These are phyloP conservation scores for Pythium dissotocum DNA, from an alignment of 352 stramenopile genomes.

Conservation along the genomic window DNA sequence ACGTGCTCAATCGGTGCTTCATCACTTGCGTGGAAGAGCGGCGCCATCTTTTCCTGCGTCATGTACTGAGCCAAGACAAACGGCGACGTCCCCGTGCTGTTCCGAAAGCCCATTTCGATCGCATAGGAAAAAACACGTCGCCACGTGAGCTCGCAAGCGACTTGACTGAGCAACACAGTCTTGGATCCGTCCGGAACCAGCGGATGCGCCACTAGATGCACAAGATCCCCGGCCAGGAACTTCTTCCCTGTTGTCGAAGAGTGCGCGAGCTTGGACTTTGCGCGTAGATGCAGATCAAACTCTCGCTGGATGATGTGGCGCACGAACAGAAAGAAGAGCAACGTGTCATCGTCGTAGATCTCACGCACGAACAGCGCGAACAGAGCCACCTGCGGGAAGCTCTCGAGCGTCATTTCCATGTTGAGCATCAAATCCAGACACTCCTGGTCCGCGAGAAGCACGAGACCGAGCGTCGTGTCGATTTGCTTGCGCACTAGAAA, in stretches of 20 bases:
- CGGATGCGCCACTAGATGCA: conserved; percentile 33
- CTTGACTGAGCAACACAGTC: conserved; percentile 40
- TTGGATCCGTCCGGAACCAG: conserved; percentile 63
- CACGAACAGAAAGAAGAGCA: conserved; percentile 66
- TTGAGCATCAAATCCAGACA: conserved; percentile 74
- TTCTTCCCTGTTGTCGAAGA: conserved; percentile 45
- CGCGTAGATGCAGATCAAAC: conserved; percentile 53
- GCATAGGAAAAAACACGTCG: conserved; percentile 40
- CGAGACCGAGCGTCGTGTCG: conserved; percentile 48
- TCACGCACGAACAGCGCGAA: conserved; percentile 74
- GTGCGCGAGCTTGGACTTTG: conserved; percentile 63
- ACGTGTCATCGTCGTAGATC: conserved; percentile 59
- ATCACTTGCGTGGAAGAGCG: conserved; percentile 19
- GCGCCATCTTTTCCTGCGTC: conserved; percentile 33
- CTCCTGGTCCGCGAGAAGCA: conserved; percentile 66
- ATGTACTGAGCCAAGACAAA: conserved; percentile 45
- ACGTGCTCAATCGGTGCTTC: conserved; percentile 42
- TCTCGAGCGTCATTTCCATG: conserved; percentile 45
- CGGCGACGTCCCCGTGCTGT: conserved; percentile 13
- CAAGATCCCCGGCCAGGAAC: conserved; percentile 34
- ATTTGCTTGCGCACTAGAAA: conserved; percentile 58
- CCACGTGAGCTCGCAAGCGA: conserved; percentile 51
- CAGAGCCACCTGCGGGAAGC: conserved; percentile 46
- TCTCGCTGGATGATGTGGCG: conserved; percentile 44
- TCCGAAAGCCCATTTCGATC: conserved; percentile 3